Evolutionary conservation across 306 rosid species (phyloP), one percentile per base, ranked within the genome.

Genomic region (Vigna radiata): DNA sequence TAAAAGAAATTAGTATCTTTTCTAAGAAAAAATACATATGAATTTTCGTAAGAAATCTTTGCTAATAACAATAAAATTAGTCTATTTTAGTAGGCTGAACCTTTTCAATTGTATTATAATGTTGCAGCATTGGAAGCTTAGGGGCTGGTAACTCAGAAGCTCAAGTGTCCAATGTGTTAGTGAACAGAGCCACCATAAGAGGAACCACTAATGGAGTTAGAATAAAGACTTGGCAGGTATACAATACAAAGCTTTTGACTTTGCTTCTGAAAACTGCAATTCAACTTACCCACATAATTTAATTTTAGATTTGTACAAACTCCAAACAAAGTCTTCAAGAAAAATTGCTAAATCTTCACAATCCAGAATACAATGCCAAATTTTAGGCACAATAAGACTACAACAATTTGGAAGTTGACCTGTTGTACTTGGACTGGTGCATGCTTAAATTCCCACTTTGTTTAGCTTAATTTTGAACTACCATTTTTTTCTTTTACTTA

Each of bases 181-280:
- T 93, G 39, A 74, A 83, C 43, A 49, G 87, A 82, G 94, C 85
- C n/a, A 82, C 19, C 8, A 39, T 93, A 25, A 67, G 48, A 73
- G 96, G 93, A 69, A 91, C 97, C 1, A 86, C 90, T 9, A 93
- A 93, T 86, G 98, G 98, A 73, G 85, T 93, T 0, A 85, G 98
- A 81, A 93, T 93, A 15, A 93, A 93, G 83, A 93, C 98, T 72
- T 93, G 98, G 98, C 97, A 93, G 90, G 97, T 90, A 63, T 16
- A 25, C 5, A 29, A 4, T 29, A 29, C 5, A 3, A 21, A 69
- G 68, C 59, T 2, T 56, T 23, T 13, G 7, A 49, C 10, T 62
- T 74, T 67, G 65, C 53, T 17, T 49, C 44, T 27, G 50, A 17
- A 70, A 39, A 11, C 5, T 2, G 7, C 7, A 65, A 75, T 58